Evolutionary conservation across 2,329 filamentous ascomycete species (phyloP).

Genomic region (Calycina herbarum): DNA sequence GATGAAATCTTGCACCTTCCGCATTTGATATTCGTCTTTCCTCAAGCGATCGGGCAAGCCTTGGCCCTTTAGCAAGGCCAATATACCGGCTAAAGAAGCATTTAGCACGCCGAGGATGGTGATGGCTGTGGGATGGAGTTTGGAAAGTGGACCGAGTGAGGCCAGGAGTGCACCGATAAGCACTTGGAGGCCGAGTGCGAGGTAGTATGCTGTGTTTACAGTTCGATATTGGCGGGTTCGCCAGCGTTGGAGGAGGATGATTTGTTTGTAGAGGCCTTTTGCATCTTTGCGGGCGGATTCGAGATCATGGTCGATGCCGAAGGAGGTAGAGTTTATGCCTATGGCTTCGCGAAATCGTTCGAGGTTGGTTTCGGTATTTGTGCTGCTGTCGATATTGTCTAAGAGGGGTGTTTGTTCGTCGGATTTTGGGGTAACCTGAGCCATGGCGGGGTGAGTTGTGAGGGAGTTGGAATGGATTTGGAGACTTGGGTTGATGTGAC

Average conservation of each 20-base stretch:
- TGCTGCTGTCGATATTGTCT: background rate
- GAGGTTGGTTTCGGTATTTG: conserved; percentile 20
- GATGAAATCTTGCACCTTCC: conserved; percentile 52
- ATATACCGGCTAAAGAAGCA: conserved; percentile 60
- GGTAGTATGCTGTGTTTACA: conserved; percentile 43
- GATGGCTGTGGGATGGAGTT: conserved; percentile 52
- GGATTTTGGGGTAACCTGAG: background rate
- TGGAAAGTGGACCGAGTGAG: conserved; percentile 46
- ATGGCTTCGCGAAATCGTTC: conserved; percentile 30
- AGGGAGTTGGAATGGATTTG: background rate
- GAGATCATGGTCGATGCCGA: conserved; percentile 19
- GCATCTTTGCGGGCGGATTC: conserved; percentile 23
- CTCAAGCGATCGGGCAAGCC: conserved; percentile 49
- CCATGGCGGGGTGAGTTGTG: background rate
- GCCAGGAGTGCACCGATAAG: conserved; percentile 50
- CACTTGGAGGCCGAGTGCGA: conserved; percentile 47
- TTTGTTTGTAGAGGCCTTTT: conserved; percentile 41
- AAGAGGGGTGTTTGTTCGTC: conserved; percentile 9
- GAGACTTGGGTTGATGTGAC: background rate
- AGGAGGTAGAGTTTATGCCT: conserved; percentile 25
- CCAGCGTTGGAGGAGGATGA: conserved; percentile 39
- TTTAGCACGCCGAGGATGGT: conserved; percentile 62
- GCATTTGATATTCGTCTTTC: conserved; percentile 48
- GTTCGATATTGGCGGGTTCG: conserved; percentile 39
- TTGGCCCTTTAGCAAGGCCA: conserved; percentile 56